Conservation (phyloP, 2,329 filamentous ascomycete genomes). For the Macroventuria anomochaeta region DNA sequence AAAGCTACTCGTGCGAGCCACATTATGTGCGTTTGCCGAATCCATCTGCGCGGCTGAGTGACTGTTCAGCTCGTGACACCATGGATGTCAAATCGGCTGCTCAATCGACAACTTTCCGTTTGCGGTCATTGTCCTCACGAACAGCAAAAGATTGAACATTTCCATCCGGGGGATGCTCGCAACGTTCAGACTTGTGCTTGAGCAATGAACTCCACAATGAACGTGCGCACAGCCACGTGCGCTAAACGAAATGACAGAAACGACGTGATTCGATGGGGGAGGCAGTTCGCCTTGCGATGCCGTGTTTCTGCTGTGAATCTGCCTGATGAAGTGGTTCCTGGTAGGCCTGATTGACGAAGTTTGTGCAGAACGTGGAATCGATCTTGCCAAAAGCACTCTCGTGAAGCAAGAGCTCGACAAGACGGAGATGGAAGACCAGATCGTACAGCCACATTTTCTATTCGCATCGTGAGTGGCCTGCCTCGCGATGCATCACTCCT, state of each 20-base stretch:
- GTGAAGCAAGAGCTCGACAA: slow-evolving; percentile 25
- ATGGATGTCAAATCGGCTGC: slow-evolving; percentile 12
- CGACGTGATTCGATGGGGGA: slow-evolving; percentile 21
- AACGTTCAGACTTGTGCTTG: slow-evolving; percentile 13
- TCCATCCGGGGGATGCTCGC: slow-evolving; percentile 3
- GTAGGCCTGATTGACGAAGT: slow-evolving; percentile 19
- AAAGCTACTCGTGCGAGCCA: slow-evolving; percentile 30
- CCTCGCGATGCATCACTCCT: neutral
- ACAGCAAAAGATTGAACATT: neutral
- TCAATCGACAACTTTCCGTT: neutral
- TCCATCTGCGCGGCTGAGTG: slow-evolving; percentile 28
- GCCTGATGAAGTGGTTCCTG: slow-evolving; percentile 28
- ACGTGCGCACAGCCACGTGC: slow-evolving; percentile 39
- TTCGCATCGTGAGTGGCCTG: slow-evolving; percentile 4
- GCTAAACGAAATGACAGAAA: slow-evolving; percentile 34
- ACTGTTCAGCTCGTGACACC: slow-evolving; percentile 32
- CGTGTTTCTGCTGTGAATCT: slow-evolving; percentile 23
- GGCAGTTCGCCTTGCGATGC: slow-evolving; percentile 28
- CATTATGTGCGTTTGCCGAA: slow-evolving; percentile 25
- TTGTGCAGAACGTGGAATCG: slow-evolving; percentile 14
- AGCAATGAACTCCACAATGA: slow-evolving; percentile 21
- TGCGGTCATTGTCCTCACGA: neutral
- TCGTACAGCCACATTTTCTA: slow-evolving; percentile 6
- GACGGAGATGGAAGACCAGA: slow-evolving; percentile 3
- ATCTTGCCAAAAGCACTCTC: slow-evolving; percentile 21